A percentile compares a stretch with the other conserved stretches of the same genome.
phyloP scores from a whole-genome alignment of 1,139 yeast genomes.

The Meyerozyma smithsonii region DNA sequence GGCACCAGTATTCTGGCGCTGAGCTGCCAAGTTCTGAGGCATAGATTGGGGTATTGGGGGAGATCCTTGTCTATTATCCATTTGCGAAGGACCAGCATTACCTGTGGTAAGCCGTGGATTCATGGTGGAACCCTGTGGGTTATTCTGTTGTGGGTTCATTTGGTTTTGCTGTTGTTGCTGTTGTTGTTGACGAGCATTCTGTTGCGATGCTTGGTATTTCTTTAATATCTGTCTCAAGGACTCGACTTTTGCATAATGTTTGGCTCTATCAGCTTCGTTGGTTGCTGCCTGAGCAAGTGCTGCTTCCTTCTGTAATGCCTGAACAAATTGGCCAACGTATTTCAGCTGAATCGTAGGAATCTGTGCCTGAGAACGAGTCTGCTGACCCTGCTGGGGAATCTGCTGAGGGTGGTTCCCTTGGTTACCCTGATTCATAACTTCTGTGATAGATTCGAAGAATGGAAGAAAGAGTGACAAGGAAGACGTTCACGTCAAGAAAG shows the following conservation, averaged over 20 bases:
- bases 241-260: conserved; percentile 64
- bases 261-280: conserved; percentile 61
- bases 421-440: background rate
- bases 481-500: background rate
- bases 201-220: conserved; percentile 36
- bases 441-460: background rate
- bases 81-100: conserved; percentile 11
- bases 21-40: conserved; percentile 4
- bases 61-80: conserved; percentile 2
- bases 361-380: conserved; percentile 1
- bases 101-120: conserved; percentile 11
- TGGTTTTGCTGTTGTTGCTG: conserved; percentile 12
- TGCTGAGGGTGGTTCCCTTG: background rate
- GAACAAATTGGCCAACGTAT: conserved; percentile 60
- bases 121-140: conserved; percentile 3
- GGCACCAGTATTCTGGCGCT: background rate
- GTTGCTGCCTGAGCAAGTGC: conserved; percentile 55
- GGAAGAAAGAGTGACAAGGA: background rate
- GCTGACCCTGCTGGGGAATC: background rate
- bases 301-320: conserved; percentile 55
- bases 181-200: conserved; percentile 18
- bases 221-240: conserved; percentile 50
- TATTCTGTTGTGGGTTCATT: conserved; percentile 4
- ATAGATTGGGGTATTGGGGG: conserved; percentile 3
- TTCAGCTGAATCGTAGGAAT: conserved; percentile 38